Base-by-base conservation (phyloP, 2,329 filamentous ascomycete species). In the Pseudogymnoascus pannorum region DNA sequence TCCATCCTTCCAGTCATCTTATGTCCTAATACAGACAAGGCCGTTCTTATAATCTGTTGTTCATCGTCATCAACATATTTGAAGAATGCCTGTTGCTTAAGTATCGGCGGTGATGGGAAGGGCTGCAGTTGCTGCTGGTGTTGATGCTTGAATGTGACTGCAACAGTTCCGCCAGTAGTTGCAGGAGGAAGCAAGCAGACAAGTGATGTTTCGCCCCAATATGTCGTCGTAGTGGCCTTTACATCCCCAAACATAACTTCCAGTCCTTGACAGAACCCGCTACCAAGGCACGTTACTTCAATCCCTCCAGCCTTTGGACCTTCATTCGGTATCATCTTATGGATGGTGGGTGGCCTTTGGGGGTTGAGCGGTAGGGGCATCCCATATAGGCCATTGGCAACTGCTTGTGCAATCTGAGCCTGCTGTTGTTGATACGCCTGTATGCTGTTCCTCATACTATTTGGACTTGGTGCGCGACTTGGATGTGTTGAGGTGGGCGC, bases 231-330 rank as follows among this genome's bases (percentile, higher is more conserved):
- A 0, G 82, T 85, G 16, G 85, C 85, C 54, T 82, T 76, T 14
- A 77, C 79, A 64, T 87, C 84, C 18, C 92, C 92, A 72, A 97
- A 97, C 74, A 92, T 88, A 60, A 96, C 89, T 64, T 92, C 89
- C 64, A 95, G 81, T 1, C 85, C 85, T 74, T 88, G 87, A 65
- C 86, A 87, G 72, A 96, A 96, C 12, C 87, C 85, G 65, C 86
- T 89, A 16, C 92, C 92, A 7, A 96, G 78, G 61, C 94, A 83
- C 0, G 90, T 93, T 2, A 96, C 91, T 72, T 97, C 92, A 59
- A 91, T 92, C 42, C 92, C 92, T 63, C 92, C 92, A 35, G 84
- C 85, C 62, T 87, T 89, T 5, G 92, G 89, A 0, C 92, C 92
- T 72, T 95, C 89, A 29, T 82, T 82, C 0, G 92, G 92, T 35